A percentile compares a stretch with the other conserved stretches of the same genome.
Conservation (phyloP, 768 basidiomycete species). For the Candolleomyces efflorescens region DNA sequence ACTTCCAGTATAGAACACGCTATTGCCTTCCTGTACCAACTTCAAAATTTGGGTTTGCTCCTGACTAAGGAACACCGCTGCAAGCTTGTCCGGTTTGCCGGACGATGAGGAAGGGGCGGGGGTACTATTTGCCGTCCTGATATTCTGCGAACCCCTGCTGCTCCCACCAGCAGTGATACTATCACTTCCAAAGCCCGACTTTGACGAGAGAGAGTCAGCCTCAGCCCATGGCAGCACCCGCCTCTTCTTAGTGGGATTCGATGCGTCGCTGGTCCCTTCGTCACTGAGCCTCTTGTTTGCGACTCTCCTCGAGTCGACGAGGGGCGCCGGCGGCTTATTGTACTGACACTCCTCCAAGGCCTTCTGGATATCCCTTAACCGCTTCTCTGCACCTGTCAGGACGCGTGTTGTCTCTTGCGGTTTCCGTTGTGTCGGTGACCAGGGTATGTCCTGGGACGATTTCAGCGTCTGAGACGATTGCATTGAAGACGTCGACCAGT, state of each 20-base stretch:
- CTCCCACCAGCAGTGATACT: not conserved
- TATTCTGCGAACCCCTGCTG: not conserved
- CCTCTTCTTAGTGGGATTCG: slow-evolving; percentile 42
- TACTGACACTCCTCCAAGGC: slow-evolving; percentile 34
- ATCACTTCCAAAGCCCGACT: slow-evolving; percentile 24
- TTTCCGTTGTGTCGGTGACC: slow-evolving; percentile 41
- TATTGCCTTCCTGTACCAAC: slow-evolving; percentile 68
- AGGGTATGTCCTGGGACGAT: slow-evolving; percentile 40
- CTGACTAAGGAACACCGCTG: slow-evolving; percentile 63
- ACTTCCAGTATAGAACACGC: slow-evolving; percentile 94
- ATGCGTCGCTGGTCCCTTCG: slow-evolving; percentile 14
- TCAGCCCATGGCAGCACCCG: slow-evolving; percentile 53
- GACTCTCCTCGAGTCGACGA: slow-evolving; percentile 12
- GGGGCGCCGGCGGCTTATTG: slow-evolving; percentile 17
- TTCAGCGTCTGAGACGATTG: slow-evolving; percentile 13
- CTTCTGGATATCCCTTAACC: slow-evolving; percentile 57
- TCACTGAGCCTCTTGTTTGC: slow-evolving; percentile 37
- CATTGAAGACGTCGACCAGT: slow-evolving; percentile 47
- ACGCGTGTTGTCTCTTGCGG: slow-evolving; percentile 19
- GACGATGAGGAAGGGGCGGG: slow-evolving; percentile 12
- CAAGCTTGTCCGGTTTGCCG: slow-evolving; percentile 22
- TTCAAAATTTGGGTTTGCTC: slow-evolving; percentile 85
- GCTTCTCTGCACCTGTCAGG: slow-evolving; percentile 29
- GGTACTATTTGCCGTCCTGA: slow-evolving; percentile 3
- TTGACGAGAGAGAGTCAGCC: slow-evolving; percentile 30